These are phyloP conservation scores for Ogataea hybrid DNA, from an alignment of 1,139 yeast species.

Conservation along the genomic window DNA sequence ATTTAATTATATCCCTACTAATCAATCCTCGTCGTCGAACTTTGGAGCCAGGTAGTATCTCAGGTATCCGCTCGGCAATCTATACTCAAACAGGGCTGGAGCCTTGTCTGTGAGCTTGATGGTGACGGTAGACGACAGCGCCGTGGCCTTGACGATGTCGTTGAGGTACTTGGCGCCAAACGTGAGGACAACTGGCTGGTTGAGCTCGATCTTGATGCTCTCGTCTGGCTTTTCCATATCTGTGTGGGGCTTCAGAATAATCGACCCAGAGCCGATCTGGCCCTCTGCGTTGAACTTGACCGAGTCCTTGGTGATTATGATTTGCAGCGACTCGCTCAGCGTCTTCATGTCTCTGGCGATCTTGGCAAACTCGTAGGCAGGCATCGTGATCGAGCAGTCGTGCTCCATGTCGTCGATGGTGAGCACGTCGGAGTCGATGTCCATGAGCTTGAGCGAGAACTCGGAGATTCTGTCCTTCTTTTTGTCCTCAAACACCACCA, in stretches of 20 bases:
- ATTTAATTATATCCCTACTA: not conserved
- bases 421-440: conserved; percentile 91
- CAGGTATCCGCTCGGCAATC: conserved; percentile 88
- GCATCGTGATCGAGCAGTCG: conserved; percentile 84
- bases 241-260: conserved; percentile 80
- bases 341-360: conserved; percentile 85
- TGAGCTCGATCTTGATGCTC: conserved; percentile 71
- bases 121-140: conserved; percentile 73
- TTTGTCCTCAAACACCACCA: conserved; percentile 86
- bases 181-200: conserved; percentile 83
- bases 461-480: conserved; percentile 90
- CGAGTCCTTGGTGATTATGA: conserved; percentile 87
- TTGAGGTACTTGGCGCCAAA: conserved; percentile 89
- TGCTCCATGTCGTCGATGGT: conserved; percentile 93
- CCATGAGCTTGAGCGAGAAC: conserved; percentile 90
- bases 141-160: conserved; percentile 89
- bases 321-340: conserved; percentile 82
- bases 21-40: conserved; percentile 82
- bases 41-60: conserved; percentile 97
- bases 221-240: conserved; percentile 80
- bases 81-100: conserved; percentile 93
- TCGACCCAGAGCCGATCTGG: conserved; percentile 86
- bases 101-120: conserved; percentile 86
- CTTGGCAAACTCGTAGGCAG: conserved; percentile 84
- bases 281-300: conserved; percentile 91